Evolutionary conservation across 352 stramenopile genomes (phyloP).

Genomic region (Lagenidium giganteum): DNA sequence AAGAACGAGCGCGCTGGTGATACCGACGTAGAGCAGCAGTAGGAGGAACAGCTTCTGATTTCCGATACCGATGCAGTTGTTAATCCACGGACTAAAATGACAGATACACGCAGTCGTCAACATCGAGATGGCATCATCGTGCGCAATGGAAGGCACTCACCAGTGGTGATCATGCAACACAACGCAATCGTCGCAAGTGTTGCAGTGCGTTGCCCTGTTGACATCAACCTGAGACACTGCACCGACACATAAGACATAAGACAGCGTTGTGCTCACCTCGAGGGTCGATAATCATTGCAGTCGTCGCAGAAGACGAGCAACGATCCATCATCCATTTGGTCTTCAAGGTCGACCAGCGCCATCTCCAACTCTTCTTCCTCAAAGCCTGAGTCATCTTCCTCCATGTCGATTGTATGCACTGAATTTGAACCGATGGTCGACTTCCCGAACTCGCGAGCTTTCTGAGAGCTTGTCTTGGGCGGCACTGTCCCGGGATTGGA

Average conservation of each 20-base stretch:
- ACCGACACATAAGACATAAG: too few relatives aligned
- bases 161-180: slow-evolving; percentile 71
- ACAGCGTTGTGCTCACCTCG: too few relatives aligned
- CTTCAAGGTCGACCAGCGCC: slow-evolving; percentile 38
- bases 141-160: too few relatives aligned
- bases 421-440: too few relatives aligned
- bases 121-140: neutral
- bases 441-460: too few relatives aligned
- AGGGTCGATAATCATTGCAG: slow-evolving; percentile 51
- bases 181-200: slow-evolving; percentile 55
- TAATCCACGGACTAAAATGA: slow-evolving; percentile 71
- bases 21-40: slow-evolving; percentile 50
- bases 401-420: neutral
- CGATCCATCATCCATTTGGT: slow-evolving; percentile 49
- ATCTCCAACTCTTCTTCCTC: slow-evolving; percentile 48
- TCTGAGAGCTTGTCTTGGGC: too few relatives aligned
- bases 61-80: slow-evolving; percentile 70
- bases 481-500: slow-evolving; percentile 62
- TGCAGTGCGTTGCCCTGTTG: slow-evolving; percentile 52
- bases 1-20: slow-evolving; percentile 35
- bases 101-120: neutral
- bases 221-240: neutral
- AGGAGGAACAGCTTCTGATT: slow-evolving; percentile 71
- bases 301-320: slow-evolving; percentile 64
- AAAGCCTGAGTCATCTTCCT: slow-evolving; percentile 11